These are phyloP conservation scores for Tylopilus felleus DNA, from an alignment of 768 basidiomycete genomes.

Conservation along the genomic window DNA sequence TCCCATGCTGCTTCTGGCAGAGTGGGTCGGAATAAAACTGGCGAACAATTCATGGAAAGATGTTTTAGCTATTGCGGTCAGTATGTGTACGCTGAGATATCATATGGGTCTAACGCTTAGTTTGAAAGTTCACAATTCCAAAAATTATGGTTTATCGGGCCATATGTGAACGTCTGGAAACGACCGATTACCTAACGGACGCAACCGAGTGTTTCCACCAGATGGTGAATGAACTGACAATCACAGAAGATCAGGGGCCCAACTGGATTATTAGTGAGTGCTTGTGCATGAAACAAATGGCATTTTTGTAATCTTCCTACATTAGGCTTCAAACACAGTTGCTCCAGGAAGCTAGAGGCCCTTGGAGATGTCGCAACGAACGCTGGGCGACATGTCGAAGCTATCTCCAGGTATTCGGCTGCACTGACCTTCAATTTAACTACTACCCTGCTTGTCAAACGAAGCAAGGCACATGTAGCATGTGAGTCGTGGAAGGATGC, in stretches of 20 bases:
- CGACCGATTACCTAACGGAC: not conserved
- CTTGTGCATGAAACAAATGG: not conserved
- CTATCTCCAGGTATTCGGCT: constrained; percentile 1
- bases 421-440: not conserved
- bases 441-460: not conserved
- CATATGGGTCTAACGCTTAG: not conserved
- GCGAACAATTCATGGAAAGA: not conserved
- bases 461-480: constrained; percentile 3
- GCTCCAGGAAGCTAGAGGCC: not conserved
- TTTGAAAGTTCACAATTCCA: not conserved
- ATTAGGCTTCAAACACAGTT: not conserved
- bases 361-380: not conserved
- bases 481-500: not conserved
- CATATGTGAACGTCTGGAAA: not conserved
- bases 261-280: not conserved
- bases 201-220: not conserved
- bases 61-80: not conserved
- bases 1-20: not conserved
- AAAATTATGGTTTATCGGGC: not conserved
- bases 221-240: not conserved
- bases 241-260: not conserved
- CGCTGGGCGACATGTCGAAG: not conserved
- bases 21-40: not conserved
- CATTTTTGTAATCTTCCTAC: not conserved
- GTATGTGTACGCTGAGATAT: not conserved